These are phyloP conservation scores for Talaromyces trachyspermus DNA, from an alignment of 495 filamentous ascomycete species.

Conservation along the genomic window DNA sequence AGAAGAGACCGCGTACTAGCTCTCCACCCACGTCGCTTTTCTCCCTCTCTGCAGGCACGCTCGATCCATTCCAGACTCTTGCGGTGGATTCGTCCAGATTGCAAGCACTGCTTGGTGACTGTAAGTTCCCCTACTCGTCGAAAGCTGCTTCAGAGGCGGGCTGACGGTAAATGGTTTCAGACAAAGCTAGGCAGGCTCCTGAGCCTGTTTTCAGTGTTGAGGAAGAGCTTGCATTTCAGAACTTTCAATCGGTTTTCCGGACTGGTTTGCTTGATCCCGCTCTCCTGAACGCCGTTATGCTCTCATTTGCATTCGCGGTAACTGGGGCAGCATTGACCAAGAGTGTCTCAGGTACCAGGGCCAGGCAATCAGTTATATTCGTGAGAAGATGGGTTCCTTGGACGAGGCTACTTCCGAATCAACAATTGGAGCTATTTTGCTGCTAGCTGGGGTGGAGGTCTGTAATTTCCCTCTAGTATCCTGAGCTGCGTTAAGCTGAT, in stretches of 20 bases:
- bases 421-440: constrained; percentile 32
- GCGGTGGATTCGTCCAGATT: constrained; percentile 23
- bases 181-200: constrained; percentile 11
- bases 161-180: constrained; percentile 3
- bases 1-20: not conserved
- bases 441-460: constrained; percentile 31
- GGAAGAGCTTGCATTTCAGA: constrained; percentile 28
- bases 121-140: constrained; percentile 18
- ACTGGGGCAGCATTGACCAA: constrained; percentile 14
- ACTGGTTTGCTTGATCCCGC: constrained; percentile 22
- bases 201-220: constrained; percentile 28
- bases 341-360: constrained; percentile 26
- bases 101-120: constrained; percentile 17
- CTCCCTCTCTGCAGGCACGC: constrained; percentile 1
- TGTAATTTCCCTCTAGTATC: constrained; percentile 8
- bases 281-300: constrained; percentile 31
- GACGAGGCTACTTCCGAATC: constrained; percentile 22
- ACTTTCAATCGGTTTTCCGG: constrained; percentile 26
- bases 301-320: constrained; percentile 21
- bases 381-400: constrained; percentile 19
- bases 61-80: constrained; percentile 23
- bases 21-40: not conserved
- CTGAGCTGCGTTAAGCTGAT: not conserved
- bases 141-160: not conserved
- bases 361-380: constrained; percentile 24